Conservation (phyloP, 345 rosid species). For the Mercurialis annua region DNA sequence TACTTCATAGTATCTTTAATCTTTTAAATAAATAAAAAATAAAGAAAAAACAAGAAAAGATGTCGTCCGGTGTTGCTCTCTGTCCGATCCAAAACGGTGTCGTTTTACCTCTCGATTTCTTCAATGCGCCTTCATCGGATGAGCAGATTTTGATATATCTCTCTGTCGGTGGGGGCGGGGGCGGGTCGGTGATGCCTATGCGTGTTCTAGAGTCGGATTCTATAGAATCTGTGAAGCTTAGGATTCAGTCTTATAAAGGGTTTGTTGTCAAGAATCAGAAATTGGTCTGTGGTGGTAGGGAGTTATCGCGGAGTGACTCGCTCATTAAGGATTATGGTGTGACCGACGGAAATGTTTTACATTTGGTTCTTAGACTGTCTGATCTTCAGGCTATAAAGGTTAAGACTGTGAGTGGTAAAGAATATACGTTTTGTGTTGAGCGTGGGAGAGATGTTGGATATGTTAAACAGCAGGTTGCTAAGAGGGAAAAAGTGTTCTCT, state of each 20-base stretch:
- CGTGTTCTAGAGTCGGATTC: conserved; percentile 59
- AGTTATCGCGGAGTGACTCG: conserved; percentile 58
- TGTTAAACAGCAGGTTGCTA: conserved; percentile 58
- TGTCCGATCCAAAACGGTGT: conserved; percentile 39
- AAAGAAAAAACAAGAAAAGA: conserved; percentile 6
- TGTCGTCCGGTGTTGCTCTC: conserved; percentile 58
- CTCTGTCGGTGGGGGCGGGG: conserved; percentile 27
- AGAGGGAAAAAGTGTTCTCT: conserved; percentile 43
- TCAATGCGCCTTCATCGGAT: conserved; percentile 22
- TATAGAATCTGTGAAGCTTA: conserved; percentile 63
- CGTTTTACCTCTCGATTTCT: conserved; percentile 26
- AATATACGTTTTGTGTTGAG: conserved; percentile 50
- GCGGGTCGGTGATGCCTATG: conserved; percentile 47
- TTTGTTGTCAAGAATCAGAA: conserved; percentile 72
- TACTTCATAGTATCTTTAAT: too few species aligned
- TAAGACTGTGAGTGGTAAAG: conserved; percentile 51
- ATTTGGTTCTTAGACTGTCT: conserved; percentile 69
- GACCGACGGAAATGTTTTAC: conserved; percentile 60
- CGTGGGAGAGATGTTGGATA: conserved; percentile 65
- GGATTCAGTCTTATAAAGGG: conserved; percentile 61
- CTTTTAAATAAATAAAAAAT: too few species aligned
- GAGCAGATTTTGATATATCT: conserved; percentile 58
- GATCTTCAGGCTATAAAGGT: conserved; percentile 68
- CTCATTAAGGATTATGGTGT: conserved; percentile 72
- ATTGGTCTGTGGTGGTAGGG: conserved; percentile 68